These are phyloP conservation scores for Suillus cothurnatus DNA, from an alignment of 768 basidiomycete species.

Conservation along the genomic window DNA sequence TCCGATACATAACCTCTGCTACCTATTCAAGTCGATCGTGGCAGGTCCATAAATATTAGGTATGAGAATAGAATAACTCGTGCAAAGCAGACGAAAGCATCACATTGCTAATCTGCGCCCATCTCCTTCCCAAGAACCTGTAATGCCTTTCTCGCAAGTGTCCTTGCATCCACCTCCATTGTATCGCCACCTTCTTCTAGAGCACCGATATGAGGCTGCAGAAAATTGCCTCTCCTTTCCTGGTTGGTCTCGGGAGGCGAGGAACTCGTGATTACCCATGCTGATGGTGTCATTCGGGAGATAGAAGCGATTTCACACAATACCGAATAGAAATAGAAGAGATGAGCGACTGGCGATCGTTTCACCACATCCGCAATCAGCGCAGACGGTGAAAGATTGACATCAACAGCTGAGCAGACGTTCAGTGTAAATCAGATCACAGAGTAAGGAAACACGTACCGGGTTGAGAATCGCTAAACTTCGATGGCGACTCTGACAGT, in stretches of 20 bases:
- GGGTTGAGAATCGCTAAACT: constrained; percentile 56
- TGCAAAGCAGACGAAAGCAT: not conserved
- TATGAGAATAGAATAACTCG: not conserved
- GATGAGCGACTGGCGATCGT: constrained; percentile 76
- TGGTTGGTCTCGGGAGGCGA: constrained; percentile 9
- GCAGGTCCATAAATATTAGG: not conserved
- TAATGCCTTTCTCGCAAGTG: constrained; percentile 66
- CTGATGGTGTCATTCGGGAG: constrained; percentile 64
- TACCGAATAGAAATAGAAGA: constrained; percentile 86
- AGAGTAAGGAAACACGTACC: constrained; percentile 39
- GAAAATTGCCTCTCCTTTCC: constrained; percentile 15
- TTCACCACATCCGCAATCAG: constrained; percentile 72
- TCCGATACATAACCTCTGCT: not conserved
- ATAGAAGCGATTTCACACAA: constrained; percentile 80
- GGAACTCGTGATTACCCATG: constrained; percentile 51
- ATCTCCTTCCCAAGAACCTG: constrained; percentile 74
- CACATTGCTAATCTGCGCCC: constrained; percentile 43
- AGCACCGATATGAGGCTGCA: constrained; percentile 25
- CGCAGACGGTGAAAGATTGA: constrained; percentile 47
- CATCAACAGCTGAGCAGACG: constrained; percentile 39
- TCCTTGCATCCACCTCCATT: constrained; percentile 64
- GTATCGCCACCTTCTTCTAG: constrained; percentile 23
- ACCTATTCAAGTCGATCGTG: not conserved
- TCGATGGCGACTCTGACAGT: constrained; percentile 62
- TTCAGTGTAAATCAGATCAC: constrained; percentile 2